Percentiles rank a stretch among this genome's conserved stretches.
Conservation (phyloP, 2,329 filamentous ascomycete species). For the Thielaviopsis euricoi region DNA sequence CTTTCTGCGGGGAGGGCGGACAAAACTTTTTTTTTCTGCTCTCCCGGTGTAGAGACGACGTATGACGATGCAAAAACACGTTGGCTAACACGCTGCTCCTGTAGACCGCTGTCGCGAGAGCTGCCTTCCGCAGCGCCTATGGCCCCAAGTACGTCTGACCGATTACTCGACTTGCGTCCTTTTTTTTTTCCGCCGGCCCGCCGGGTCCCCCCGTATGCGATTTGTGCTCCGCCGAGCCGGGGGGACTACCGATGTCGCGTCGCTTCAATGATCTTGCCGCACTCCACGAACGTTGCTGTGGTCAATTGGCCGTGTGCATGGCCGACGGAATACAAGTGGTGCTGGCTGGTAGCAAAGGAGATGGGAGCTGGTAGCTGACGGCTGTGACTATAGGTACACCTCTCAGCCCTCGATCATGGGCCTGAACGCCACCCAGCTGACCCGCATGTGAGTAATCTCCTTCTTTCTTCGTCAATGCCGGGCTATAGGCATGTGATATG, state of each 20-base stretch:
- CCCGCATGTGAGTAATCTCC: constrained; percentile 34
- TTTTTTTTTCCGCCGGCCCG: neutral
- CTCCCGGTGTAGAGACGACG: neutral
- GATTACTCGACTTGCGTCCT: neutral
- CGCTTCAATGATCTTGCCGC: no score
- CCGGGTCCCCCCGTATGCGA: no score
- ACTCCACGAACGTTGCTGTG: no score
- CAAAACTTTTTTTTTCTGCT: neutral
- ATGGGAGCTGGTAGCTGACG: constrained; percentile 17
- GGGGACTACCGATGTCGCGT: neutral
- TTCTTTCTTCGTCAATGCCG: neutral
- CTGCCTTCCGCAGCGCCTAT: constrained; percentile 42
- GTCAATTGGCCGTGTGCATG: neutral
- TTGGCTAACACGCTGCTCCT: neutral
- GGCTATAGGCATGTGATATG: no score
- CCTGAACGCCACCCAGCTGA: constrained; percentile 30
- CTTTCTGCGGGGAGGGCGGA: neutral
- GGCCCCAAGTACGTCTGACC: constrained; percentile 42
- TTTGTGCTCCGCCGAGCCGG: no score
- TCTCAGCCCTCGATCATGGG: constrained; percentile 39
- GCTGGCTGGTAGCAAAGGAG: neutral
- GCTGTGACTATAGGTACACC: constrained; percentile 32
- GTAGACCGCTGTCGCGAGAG: constrained; percentile 10
- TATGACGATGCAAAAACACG: neutral
- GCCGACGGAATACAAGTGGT: neutral